Percentiles rank a stretch among this genome's conserved stretches.
phyloP scores from a whole-genome alignment of 108 stramenopile genomes.

The Cyclotella atomus region DNA sequence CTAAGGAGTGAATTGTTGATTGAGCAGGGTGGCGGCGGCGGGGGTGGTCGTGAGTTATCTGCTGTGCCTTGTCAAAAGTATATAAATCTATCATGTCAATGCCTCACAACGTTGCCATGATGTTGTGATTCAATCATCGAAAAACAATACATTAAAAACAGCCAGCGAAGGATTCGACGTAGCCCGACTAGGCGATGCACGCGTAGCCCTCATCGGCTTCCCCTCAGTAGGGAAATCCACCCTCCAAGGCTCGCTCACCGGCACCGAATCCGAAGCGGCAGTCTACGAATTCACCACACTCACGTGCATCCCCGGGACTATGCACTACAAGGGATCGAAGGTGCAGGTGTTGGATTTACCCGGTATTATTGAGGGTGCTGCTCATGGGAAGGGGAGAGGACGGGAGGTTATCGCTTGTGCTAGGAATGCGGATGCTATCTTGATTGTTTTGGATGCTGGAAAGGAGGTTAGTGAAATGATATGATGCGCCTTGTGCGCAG shows the following conservation, averaged over 20 bases:
- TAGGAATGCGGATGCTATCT: slow-evolving; percentile 92
- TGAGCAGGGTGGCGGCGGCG: slow-evolving; percentile 84
- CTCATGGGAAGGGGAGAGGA: slow-evolving; percentile 97
- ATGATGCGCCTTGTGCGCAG: no score
- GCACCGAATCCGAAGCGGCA: slow-evolving; percentile 93
- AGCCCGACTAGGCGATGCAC: slow-evolving; percentile 93
- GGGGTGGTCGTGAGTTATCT: slow-evolving; percentile 51
- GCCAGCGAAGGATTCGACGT: slow-evolving; percentile 93
- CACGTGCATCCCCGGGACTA: slow-evolving; percentile 97
- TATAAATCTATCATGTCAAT: no score
- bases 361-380: slow-evolving; percentile 99
- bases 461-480: slow-evolving; percentile 83
- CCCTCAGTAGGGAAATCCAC: slow-evolving; percentile 95
- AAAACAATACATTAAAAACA: no score
- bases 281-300: slow-evolving; percentile 97
- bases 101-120: no score
- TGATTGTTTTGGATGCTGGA: slow-evolving; percentile 98
- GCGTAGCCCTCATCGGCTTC: slow-evolving; percentile 97
- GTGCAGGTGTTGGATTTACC: slow-evolving; percentile 99
- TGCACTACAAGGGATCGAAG: slow-evolving; percentile 90
- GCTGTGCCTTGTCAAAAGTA: no score
- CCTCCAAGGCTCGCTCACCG: slow-evolving; percentile 88
- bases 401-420: slow-evolving; percentile 99
- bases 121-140: no score
- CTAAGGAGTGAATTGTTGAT: slow-evolving; percentile 94